A percentile compares a stretch with the other conserved stretches of the same genome.
Conservation (phyloP, 2,329 filamentous ascomycete genomes). For the Fusarium illudens region DNA sequence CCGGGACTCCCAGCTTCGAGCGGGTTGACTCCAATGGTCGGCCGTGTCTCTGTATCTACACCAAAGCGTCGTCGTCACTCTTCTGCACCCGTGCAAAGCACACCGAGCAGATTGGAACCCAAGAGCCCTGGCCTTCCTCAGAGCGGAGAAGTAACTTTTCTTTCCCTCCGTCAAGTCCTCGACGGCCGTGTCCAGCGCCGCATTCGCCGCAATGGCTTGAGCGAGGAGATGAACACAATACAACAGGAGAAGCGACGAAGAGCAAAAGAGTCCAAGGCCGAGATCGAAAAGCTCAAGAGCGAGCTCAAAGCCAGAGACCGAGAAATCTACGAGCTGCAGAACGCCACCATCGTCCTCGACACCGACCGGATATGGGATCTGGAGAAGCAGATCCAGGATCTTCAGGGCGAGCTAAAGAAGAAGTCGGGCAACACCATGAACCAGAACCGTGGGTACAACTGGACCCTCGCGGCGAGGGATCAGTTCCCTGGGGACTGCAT, state of each 20-base stretch:
- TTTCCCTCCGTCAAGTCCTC: slow-evolving; percentile 60
- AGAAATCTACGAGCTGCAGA: slow-evolving; percentile 62
- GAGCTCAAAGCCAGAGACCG: slow-evolving; percentile 61
- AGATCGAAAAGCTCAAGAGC: slow-evolving; percentile 58
- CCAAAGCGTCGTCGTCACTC: slow-evolving; percentile 55
- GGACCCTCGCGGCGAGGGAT: slow-evolving; percentile 60
- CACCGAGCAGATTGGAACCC: slow-evolving; percentile 27
- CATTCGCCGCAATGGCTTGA: slow-evolving; percentile 63
- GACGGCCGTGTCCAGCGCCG: slow-evolving; percentile 66
- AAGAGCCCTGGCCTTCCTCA: slow-evolving; percentile 32
- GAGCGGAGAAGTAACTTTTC: slow-evolving; percentile 55
- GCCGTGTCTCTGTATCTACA: slow-evolving; percentile 57
- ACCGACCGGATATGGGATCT: slow-evolving; percentile 55
- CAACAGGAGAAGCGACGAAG: slow-evolving; percentile 56
- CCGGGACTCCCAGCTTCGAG: slow-evolving; percentile 58
- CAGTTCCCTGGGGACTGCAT: slow-evolving; percentile 56
- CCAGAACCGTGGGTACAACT: slow-evolving; percentile 52
- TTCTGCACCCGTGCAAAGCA: slow-evolving; percentile 51
- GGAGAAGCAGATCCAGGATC: slow-evolving; percentile 50
- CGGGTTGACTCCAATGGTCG: slow-evolving; percentile 67
- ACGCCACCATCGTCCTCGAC: slow-evolving; percentile 60
- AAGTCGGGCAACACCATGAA: slow-evolving; percentile 28
- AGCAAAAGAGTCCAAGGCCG: slow-evolving; percentile 50
- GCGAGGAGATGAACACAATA: slow-evolving; percentile 66
- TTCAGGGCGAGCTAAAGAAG: slow-evolving; percentile 47